Percentiles rank a stretch among this genome's conserved stretches.
These are phyloP conservation scores for Chondrostereum purpureum DNA, from an alignment of 1,284 basidiomycete genomes.

Conservation along the genomic window DNA sequence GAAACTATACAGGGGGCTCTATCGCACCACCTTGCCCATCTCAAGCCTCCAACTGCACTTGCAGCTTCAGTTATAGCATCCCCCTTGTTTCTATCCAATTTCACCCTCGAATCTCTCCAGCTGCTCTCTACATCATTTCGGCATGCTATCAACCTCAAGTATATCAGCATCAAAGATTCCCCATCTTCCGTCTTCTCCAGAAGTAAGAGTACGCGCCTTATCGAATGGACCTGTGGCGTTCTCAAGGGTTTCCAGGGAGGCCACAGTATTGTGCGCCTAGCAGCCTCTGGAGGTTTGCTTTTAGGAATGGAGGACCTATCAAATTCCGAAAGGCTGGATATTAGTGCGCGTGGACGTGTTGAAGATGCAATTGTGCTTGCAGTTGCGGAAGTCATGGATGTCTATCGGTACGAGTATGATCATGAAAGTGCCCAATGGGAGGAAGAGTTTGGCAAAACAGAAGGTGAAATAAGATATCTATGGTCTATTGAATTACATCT, in stretches of 20 bases:
- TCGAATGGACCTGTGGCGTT: slow-evolving; percentile 50
- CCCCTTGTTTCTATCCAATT: slow-evolving; percentile 42
- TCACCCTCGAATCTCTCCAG: slow-evolving; percentile 44
- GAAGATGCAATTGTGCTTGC: slow-evolving; percentile 63
- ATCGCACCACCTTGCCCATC: slow-evolving; percentile 54
- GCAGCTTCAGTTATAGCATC: slow-evolving; percentile 60
- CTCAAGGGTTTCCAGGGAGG: slow-evolving; percentile 60
- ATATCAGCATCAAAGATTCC: slow-evolving; percentile 30
- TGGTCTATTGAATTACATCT: neutral
- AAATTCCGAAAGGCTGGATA: slow-evolving; percentile 18
- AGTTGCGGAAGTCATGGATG: slow-evolving; percentile 65
- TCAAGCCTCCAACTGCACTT: slow-evolving; percentile 54
- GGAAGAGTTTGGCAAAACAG: slow-evolving; percentile 49
- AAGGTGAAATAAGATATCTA: slow-evolving; percentile 23
- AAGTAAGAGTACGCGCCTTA: slow-evolving; percentile 32
- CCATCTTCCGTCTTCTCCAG: slow-evolving; percentile 36
- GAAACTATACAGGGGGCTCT: slow-evolving; percentile 52
- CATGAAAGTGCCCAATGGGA: slow-evolving; percentile 47
- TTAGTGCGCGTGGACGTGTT: slow-evolving; percentile 31
- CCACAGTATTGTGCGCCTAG: slow-evolving; percentile 49
- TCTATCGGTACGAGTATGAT: slow-evolving; percentile 30
- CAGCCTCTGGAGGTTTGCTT: slow-evolving; percentile 56
- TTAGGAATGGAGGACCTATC: slow-evolving; percentile 54
- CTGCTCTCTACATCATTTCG: slow-evolving; percentile 53
- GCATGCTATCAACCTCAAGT: slow-evolving; percentile 55